These are phyloP conservation scores for Lentinula lateritia DNA, from an alignment of 768 basidiomycete genomes.

Conservation along the genomic window DNA sequence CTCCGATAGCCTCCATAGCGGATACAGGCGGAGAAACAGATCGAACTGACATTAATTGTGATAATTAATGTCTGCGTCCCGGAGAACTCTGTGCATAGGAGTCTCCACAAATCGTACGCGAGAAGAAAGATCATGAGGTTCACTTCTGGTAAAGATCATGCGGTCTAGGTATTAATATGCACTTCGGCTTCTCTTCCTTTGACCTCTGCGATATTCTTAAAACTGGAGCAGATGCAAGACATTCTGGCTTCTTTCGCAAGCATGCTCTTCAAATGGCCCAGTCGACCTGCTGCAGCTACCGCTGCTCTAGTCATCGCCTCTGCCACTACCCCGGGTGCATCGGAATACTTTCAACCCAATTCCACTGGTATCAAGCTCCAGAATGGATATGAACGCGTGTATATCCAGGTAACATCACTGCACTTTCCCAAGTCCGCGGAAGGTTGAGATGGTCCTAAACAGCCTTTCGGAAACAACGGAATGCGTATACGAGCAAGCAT, in stretches of 20 bases:
- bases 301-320: neutral
- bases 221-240: constrained; percentile 1
- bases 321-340: neutral
- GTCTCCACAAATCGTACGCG: neutral
- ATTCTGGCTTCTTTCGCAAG: neutral
- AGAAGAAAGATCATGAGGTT: neutral
- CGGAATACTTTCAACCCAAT: constrained; percentile 6
- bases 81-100: neutral
- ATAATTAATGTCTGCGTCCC: neutral
- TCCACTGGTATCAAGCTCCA: constrained; percentile 29
- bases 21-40: no score
- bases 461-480: constrained; percentile 32
- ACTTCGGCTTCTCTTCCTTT: neutral
- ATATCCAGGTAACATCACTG: constrained; percentile 21
- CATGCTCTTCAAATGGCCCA: constrained; percentile 5
- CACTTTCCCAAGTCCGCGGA: neutral
- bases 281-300: neutral
- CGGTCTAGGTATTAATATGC: neutral
- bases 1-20: no score
- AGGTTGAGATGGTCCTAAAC: neutral
- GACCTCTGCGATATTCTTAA: neutral
- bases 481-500: constrained; percentile 30
- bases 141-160: neutral
- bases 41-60: no score
- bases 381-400: constrained; percentile 26